A percentile compares a stretch with the other conserved stretches of the same genome.
phyloP scores from a whole-genome alignment of 75 land plant genomes.

The Picea sitchensis region DNA sequence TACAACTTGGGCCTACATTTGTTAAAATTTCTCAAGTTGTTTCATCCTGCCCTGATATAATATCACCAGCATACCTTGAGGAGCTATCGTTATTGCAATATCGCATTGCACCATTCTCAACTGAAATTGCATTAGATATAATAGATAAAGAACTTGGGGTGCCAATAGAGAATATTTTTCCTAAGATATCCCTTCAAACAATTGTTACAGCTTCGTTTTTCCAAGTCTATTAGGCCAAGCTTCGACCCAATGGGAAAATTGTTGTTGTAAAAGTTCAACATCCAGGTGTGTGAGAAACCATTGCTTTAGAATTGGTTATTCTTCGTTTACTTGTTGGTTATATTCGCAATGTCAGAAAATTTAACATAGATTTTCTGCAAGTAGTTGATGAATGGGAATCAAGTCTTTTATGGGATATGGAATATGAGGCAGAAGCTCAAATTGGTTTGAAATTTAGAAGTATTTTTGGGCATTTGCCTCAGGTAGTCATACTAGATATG shows the following conservation, averaged over 20 bases:
- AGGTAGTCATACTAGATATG: too few relatives aligned
- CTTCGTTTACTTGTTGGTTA: constrained; percentile 65
- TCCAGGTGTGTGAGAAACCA: constrained; percentile 92
- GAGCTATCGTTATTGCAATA: constrained; percentile 92
- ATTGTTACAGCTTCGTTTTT: constrained; percentile 88
- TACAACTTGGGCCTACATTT: too few relatives aligned
- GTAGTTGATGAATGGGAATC: constrained; percentile 98
- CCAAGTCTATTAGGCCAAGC: constrained; percentile 91
- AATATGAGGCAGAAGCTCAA: too few relatives aligned
- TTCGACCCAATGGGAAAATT: constrained; percentile 56
- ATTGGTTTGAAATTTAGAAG: too few relatives aligned
- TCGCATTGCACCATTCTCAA: constrained; percentile 84
- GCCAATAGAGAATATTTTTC: too few relatives aligned
- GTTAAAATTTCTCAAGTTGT: too few relatives aligned
- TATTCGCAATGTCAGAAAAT: constrained; percentile 42
- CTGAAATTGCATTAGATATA: constrained; percentile 65
- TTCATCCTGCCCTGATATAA: constrained; percentile 37
- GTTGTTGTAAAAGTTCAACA: constrained; percentile 98
- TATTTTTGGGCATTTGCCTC: too few relatives aligned
- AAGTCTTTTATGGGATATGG: constrained; percentile 91
- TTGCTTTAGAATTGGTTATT: constrained; percentile 76
- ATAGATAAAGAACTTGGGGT: too few relatives aligned
- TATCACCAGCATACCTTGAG: constrained; percentile 79
- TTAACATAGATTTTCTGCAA: constrained; percentile 95
- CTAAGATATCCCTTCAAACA: constrained; percentile 86